phyloP scores from a whole-genome alignment of 768 basidiomycete genomes.

The Agaricus blazei region DNA sequence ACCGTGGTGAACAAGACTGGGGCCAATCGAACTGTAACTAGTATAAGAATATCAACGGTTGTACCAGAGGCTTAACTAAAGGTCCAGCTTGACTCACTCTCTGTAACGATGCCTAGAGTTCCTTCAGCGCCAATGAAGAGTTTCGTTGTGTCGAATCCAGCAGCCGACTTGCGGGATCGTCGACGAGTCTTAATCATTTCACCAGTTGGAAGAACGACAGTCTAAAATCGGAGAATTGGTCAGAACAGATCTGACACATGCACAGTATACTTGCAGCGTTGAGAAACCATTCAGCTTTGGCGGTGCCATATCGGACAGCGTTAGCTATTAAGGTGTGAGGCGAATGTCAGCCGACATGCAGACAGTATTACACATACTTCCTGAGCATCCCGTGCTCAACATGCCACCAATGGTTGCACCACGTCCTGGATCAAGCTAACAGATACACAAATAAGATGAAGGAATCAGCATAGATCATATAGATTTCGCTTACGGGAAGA shows the following conservation, averaged over 20 bases:
- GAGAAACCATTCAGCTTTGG: constrained; percentile 87
- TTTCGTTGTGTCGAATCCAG: constrained; percentile 84
- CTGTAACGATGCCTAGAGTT: constrained; percentile 85
- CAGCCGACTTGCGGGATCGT: constrained; percentile 77
- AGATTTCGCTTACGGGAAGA: constrained; percentile 56
- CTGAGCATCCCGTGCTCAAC: constrained; percentile 83
- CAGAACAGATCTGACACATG: too few relatives aligned
- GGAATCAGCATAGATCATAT: background rate
- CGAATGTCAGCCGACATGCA: background rate
- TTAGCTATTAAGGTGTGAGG: constrained; percentile 41
- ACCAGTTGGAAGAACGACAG: constrained; percentile 84
- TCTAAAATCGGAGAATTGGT: constrained; percentile 35
- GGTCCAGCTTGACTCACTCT: constrained; percentile 39
- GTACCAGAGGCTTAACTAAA: background rate
- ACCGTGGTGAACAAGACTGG: constrained; percentile 80
- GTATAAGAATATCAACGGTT: background rate
- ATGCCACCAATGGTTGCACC: constrained; percentile 84
- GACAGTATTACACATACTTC: constrained; percentile 41
- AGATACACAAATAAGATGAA: background rate
- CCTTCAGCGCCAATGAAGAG: constrained; percentile 80
- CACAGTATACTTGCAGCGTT: constrained; percentile 48
- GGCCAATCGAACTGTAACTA: constrained; percentile 76
- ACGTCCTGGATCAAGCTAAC: constrained; percentile 70
- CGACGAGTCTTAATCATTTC: constrained; percentile 86
- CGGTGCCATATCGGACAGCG: constrained; percentile 84